Evolutionary conservation across 805 yeast genomes (phyloP), one percentile per base, ranked within the genome.

Genomic region (Danielia oregonensis): DNA sequence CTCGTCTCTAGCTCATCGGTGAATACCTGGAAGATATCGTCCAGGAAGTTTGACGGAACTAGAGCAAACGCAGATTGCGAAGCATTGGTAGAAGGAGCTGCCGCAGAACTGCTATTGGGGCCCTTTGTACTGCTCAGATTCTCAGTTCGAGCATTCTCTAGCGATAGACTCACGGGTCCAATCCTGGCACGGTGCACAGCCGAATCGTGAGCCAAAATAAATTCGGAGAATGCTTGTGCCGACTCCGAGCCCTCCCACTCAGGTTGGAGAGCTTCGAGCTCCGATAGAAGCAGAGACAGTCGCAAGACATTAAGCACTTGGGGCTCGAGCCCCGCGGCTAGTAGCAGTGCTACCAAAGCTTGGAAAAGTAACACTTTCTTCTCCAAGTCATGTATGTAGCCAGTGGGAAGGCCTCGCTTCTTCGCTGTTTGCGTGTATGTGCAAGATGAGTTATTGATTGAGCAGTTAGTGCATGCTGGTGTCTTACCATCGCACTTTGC

Each of bases 401-500:
- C 55, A 5, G 47, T 45, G 5, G 52, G 52, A 16, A 52, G 35
- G 4, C 55, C 55, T 33, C 55, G 36, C 30, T 52, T 33, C 31
- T 52, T 51, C 7, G 36, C 14, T 5, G 48, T 34, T 13, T 40
- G 40, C 15, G 51, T 30, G 34, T 51, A 52, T 4, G 40, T 32
- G 32, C 57, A 52, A 7, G 28, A 32, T 26, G 33, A 42, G 24
- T 39, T 24, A 31, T 35, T 45, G 13, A 30, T 22, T 4, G 22
- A 16, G 33, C 57, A 52, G 14, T 41, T 48, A 7, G 54, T 36
- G 31, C 57, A 52, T 9, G 31, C 23, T 4, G 57, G 57, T 10
- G 37, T 18, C 21, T 30, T 26, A 3, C 57, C 57, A 31, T 52
- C 57, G 36, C 58, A 53, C 30, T 49, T 51, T n/a, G 51, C 51